phyloP scores from a whole-genome alignment of 2,329 filamentous ascomycete species.

The Colletotrichum acutatum region DNA sequence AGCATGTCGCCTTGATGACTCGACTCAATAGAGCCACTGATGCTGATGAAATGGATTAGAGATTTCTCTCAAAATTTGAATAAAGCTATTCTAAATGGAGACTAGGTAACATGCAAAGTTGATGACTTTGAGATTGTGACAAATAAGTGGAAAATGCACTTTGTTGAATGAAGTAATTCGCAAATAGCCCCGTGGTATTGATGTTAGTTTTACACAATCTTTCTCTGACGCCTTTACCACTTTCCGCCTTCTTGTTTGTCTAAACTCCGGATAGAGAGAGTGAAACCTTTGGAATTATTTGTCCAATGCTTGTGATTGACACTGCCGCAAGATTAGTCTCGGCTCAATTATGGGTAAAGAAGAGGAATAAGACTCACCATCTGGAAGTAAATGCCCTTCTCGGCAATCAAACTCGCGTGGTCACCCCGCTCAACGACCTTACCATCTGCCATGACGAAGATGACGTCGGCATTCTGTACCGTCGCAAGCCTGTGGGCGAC shows the following conservation, averaged over 20 bases:
- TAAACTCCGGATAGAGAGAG: background rate
- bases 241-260: background rate
- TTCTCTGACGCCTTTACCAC: conserved; percentile 8
- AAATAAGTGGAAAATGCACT: background rate
- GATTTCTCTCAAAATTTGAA: background rate
- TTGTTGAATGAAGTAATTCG: background rate
- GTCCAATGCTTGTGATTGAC: conserved; percentile 35
- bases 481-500: conserved; percentile 56
- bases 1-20: too few species aligned
- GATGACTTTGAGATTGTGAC: background rate
- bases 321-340: too few species aligned
- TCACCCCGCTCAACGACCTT: conserved; percentile 48
- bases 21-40: background rate
- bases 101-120: background rate
- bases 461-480: conserved; percentile 54
- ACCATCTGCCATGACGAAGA: conserved; percentile 56
- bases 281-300: background rate
- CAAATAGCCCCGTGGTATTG: background rate
- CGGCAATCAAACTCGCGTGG: conserved; percentile 25
- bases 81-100: conserved; percentile 6
- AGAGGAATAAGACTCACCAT: conserved; percentile 20
- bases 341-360: too few species aligned
- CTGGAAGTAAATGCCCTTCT: conserved; percentile 30
- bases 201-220: conserved; percentile 13
- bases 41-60: background rate